Conservation (phyloP, 129 eudicot genomes). For the Flaveria robusta region DNA sequence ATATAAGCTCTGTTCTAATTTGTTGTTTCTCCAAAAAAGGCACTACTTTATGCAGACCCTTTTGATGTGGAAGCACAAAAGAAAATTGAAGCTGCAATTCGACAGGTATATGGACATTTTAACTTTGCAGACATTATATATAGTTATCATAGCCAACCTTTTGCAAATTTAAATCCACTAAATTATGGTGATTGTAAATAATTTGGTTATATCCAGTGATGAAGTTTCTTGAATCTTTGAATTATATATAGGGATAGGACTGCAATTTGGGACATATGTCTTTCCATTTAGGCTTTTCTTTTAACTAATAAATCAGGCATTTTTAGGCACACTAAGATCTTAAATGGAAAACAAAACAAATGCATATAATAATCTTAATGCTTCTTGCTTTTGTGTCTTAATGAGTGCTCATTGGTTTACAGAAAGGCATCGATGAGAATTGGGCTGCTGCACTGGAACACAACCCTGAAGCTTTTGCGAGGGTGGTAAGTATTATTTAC, state of each 20-base stretch:
- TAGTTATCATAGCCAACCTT: background rate
- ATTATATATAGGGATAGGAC: background rate
- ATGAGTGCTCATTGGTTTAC: constrained; percentile 27
- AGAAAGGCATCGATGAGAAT: constrained; percentile 94
- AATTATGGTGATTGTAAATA: background rate
- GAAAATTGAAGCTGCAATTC: constrained; percentile 95
- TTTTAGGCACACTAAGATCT: background rate
- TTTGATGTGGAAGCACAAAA: constrained; percentile 97
- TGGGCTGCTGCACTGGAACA: constrained; percentile 98
- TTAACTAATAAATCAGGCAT: background rate
- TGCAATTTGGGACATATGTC: background rate
- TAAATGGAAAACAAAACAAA: background rate
- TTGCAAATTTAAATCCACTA: background rate
- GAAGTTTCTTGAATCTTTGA: background rate
- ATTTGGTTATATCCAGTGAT: background rate
- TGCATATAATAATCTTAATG: background rate
- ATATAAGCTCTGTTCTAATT: background rate
- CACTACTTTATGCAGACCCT: constrained; percentile 89
- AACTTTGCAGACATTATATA: background rate
- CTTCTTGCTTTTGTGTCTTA: constrained; percentile 17
- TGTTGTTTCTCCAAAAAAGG: constrained; percentile 38
- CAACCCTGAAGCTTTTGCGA: constrained; percentile 96
- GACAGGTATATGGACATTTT: constrained; percentile 56
- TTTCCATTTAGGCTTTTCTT: background rate
- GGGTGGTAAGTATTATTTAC: constrained; percentile 62